A percentile compares a stretch with the other conserved stretches of the same genome.
These are phyloP conservation scores for Stephanodiscus minutulus DNA, from an alignment of 108 stramenopile species.

Conservation along the genomic window DNA sequence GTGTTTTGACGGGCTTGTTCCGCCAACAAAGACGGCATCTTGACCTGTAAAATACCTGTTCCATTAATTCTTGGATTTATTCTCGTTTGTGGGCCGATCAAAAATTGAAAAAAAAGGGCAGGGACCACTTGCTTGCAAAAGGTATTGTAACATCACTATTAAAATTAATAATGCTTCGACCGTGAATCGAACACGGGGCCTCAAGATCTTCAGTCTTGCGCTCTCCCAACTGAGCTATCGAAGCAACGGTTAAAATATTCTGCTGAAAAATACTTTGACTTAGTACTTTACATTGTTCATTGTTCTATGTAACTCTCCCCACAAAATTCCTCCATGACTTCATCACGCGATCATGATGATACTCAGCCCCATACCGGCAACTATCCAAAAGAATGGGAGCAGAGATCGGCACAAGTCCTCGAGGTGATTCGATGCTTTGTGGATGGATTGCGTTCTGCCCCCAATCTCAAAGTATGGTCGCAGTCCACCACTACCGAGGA, in stretches of 20 bases:
- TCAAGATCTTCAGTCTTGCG: constrained; percentile 56
- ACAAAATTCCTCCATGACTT: no score
- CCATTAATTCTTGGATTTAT: no score
- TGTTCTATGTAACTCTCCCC: no score
- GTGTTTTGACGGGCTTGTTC: not conserved
- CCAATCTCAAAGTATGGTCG: constrained; percentile 3
- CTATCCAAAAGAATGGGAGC: constrained; percentile 32
- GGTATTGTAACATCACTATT: no score
- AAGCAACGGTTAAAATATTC: not conserved
- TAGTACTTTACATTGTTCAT: not conserved
- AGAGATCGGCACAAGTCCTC: constrained; percentile 25
- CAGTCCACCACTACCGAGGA: not conserved
- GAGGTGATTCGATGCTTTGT: constrained; percentile 34
- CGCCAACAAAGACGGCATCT: not conserved
- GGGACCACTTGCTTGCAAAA: no score
- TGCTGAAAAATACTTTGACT: not conserved
- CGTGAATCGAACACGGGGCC: constrained; percentile 59
- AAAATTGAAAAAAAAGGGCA: no score
- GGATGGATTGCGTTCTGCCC: constrained; percentile 38
- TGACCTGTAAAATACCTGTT: constrained; percentile 6
- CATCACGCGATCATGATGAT: no score
- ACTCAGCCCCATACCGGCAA: not conserved
- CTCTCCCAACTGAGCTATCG: constrained; percentile 44
- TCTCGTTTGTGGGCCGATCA: no score
- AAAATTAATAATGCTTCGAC: constrained; percentile 55